Evolutionary conservation across 192 early-diverging fungal species (phyloP), one percentile per base, ranked within the genome.

Genomic region (Radiomyces spectabilis): DNA sequence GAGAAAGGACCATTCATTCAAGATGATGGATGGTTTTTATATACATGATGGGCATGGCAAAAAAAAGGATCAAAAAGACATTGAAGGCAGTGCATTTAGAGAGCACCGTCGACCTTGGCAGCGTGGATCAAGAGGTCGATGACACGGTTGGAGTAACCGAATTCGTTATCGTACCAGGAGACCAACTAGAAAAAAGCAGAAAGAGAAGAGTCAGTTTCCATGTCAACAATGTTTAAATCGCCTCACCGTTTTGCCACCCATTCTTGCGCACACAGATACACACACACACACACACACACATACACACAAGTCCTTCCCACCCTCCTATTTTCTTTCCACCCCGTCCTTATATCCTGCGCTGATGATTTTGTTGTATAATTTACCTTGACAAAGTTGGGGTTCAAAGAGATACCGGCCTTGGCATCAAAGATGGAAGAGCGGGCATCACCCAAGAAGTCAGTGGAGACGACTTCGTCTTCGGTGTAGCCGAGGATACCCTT

Each of bases 401-500:
- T 94, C 48, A 99, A 77, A 27, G 87, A 82, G 62, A 99, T 97
- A 63, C 94, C 94, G 59, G 94, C 97, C 66, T 90, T 85, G 66
- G 92, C 85, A 71, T 99, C 97, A 59, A 97, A 95, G 74, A 95
- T 92, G 65, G 85, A 88, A 25, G 56, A 58, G 73, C 79, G 89
- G 12, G 77, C 61, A 75, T 97, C 94, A 53, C 91, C 89, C 69
- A 91, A 71, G 61, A 99, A 99, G 73, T 99, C 97, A 55, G 82
- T 81, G 42, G 95, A 97, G 55, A 99, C 97, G 51, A 97, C 88
- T 42, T 92, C 82, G 68, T 99, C 97, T 59, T 91, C 85, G 34
- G 97, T 94, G 80, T 93, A 91, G 53, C 77, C 91, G 42, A 99
- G 76, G 41, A 99, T 83, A 58, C 94, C 94, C 82, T 95, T 93